These are phyloP conservation scores for Kickxella alabastrina DNA, from an alignment of 192 early-diverging fungal genomes.

Conservation along the genomic window DNA sequence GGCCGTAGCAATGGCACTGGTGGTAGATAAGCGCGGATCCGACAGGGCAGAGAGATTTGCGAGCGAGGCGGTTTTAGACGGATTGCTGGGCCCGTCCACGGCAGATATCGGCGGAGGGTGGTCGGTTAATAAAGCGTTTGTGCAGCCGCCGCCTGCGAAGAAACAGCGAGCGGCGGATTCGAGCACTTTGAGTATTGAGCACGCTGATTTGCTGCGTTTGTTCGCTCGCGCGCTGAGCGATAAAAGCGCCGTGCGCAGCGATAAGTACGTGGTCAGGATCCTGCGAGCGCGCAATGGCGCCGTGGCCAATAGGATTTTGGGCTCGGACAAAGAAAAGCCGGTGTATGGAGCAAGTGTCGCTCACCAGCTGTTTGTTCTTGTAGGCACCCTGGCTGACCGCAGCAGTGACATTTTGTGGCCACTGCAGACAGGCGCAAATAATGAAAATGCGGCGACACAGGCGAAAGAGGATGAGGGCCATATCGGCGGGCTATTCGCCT, in stretches of 20 bases:
- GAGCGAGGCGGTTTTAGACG: constrained; percentile 11
- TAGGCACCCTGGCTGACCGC: constrained; percentile 3
- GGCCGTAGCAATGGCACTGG: constrained; percentile 1
- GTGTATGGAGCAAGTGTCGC: neutral
- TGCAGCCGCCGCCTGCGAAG: neutral
- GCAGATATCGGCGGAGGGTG: too few relatives aligned
- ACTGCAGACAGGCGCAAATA: neutral
- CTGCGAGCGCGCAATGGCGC: constrained; percentile 15
- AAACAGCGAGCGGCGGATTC: constrained; percentile 3
- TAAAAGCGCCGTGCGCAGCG: neutral
- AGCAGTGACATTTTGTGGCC: neutral
- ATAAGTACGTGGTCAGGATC: constrained; percentile 14
- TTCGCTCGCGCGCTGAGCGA: constrained; percentile 9
- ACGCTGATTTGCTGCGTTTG: neutral
- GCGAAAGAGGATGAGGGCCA: constrained; percentile 1
- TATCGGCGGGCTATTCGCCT: constrained; percentile 25
- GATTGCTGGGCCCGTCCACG: constrained; percentile 7
- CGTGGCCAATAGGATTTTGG: constrained; percentile 1
- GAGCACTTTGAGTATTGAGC: neutral
- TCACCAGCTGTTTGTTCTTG: constrained; percentile 2
- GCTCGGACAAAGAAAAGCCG: neutral
- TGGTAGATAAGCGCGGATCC: neutral
- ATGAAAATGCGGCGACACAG: neutral
- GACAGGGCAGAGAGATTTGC: constrained; percentile 10
- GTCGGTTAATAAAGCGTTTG: too few relatives aligned